Evolutionary conservation across 441 rosid species (phyloP).

Genomic region (Breynia disticha): DNA sequence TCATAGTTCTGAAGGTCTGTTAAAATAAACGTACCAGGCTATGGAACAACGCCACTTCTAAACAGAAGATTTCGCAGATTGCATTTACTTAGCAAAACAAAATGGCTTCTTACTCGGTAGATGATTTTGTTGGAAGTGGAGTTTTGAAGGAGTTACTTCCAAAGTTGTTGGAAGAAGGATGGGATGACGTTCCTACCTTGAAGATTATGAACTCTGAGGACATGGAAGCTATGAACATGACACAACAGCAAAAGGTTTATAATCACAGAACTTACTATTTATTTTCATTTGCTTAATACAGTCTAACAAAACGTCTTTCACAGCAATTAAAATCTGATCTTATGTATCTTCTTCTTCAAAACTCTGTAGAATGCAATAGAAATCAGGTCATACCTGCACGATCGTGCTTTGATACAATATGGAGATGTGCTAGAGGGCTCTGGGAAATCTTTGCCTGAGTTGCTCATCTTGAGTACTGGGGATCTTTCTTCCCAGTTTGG

Average conservation of each 20-base stretch:
- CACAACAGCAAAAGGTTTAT: constrained; percentile 55
- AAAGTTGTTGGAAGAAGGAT: constrained; percentile 51
- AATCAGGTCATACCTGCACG: constrained; percentile 61
- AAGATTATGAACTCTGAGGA: constrained; percentile 57
- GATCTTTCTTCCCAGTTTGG: constrained; percentile 40
- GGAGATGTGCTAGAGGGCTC: constrained; percentile 53
- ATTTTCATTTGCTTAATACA: constrained; percentile 1
- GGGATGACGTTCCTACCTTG: constrained; percentile 70
- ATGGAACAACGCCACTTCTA: constrained; percentile 2
- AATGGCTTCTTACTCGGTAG: constrained; percentile 58
- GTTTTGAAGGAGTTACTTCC: constrained; percentile 39
- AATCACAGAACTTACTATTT: neutral
- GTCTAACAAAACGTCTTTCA: neutral
- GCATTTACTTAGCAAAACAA: constrained; percentile 10
- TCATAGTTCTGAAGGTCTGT: constrained; percentile 1
- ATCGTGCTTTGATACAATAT: constrained; percentile 46
- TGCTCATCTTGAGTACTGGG: constrained; percentile 29
- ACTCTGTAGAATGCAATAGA: constrained; percentile 44
- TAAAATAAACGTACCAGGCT: neutral
- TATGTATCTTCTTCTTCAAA: neutral
- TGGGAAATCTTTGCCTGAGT: constrained; percentile 40
- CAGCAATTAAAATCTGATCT: neutral
- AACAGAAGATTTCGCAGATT: constrained; percentile 7
- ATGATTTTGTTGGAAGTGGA: constrained; percentile 58
- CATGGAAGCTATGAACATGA: constrained; percentile 46